phyloP scores from a whole-genome alignment of 208 protist genomes.

The Wallacemonas collosoma region DNA sequence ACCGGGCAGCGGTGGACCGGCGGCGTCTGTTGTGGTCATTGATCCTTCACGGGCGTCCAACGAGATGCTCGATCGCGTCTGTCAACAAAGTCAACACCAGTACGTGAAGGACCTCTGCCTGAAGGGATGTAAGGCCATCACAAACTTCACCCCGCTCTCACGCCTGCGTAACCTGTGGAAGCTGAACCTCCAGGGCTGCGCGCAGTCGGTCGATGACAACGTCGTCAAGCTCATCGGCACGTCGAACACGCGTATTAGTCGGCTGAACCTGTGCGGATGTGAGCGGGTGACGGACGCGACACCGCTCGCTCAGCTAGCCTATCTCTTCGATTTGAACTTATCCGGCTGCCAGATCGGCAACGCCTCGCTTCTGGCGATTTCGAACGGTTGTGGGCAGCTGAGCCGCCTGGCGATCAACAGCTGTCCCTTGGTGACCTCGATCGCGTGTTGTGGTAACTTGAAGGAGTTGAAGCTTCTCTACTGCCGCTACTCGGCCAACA shows the following conservation, averaged over 20 bases:
- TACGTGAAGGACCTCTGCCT: conserved; percentile 57
- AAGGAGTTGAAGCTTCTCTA: conserved; percentile 73
- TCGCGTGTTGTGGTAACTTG: conserved; percentile 44
- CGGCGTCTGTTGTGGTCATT: conserved; percentile 11
- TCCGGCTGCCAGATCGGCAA: conserved; percentile 56
- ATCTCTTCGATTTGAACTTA: conserved; percentile 73
- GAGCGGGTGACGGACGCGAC: conserved; percentile 60
- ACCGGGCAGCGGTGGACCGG: not conserved
- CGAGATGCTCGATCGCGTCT: conserved; percentile 59
- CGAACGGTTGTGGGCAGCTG: conserved; percentile 55
- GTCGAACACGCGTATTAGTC: conserved; percentile 59
- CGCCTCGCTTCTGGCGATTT: conserved; percentile 49
- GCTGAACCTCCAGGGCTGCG: conserved; percentile 71
- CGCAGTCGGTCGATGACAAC: conserved; percentile 52
- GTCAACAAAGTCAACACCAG: conserved; percentile 42
- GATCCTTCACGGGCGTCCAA: conserved; percentile 52
- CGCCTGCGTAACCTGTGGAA: conserved; percentile 65
- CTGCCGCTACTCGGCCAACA: conserved; percentile 77
- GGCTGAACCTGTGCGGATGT: conserved; percentile 74
- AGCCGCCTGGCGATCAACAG: conserved; percentile 78
- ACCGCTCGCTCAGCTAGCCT: conserved; percentile 48
- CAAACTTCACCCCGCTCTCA: conserved; percentile 45
- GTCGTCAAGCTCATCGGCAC: conserved; percentile 56
- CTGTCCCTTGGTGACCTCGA: conserved; percentile 52
- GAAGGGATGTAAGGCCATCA: conserved; percentile 67